Percentiles rank a stretch among this genome's conserved stretches.
Conservation (phyloP, 2,329 filamentous ascomycete genomes). For the Simplicillium sp. region DNA sequence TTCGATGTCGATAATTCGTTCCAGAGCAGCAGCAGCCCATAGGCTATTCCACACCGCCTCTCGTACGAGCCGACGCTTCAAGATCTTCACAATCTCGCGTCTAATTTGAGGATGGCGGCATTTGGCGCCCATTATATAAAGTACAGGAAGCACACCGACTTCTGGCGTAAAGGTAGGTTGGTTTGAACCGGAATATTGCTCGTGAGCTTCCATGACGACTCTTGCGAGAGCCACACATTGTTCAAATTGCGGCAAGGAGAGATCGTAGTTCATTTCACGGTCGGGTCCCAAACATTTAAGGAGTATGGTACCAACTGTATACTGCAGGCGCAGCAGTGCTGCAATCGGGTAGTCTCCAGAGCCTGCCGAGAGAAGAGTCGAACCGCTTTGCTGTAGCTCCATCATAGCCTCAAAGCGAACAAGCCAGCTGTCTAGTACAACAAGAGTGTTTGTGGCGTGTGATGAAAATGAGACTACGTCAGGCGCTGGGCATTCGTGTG, state of each 20-base stretch:
- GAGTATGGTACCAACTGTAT: constrained; percentile 17
- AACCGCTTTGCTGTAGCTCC: too few species aligned
- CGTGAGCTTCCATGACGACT: constrained; percentile 12
- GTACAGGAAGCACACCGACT: constrained; percentile 19
- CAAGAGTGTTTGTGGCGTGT: constrained; percentile 7
- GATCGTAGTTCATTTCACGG: constrained; percentile 19
- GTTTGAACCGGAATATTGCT: constrained; percentile 12
- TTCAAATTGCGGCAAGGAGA: constrained; percentile 18
- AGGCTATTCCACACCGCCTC: constrained; percentile 25
- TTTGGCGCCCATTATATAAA: constrained; percentile 24
- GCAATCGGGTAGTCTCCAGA: constrained; percentile 10
- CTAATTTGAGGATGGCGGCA: constrained; percentile 22
- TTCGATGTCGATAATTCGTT: constrained; percentile 23
- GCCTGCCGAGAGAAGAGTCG: constrained; percentile 9
- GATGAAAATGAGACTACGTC: not conserved
- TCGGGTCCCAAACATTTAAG: constrained; percentile 14
- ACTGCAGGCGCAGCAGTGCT: constrained; percentile 19
- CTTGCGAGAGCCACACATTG: constrained; percentile 14
- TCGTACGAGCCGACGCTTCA: constrained; percentile 14
- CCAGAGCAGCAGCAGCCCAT: constrained; percentile 16
- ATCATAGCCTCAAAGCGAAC: constrained; percentile 15
- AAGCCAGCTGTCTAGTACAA: constrained; percentile 15
- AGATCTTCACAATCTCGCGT: constrained; percentile 17
- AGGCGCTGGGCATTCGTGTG: not conserved
- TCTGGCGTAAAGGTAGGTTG: constrained; percentile 22